Percentiles rank a stretch among this genome's conserved stretches.
phyloP scores from a whole-genome alignment of 1,284 basidiomycete genomes.

The Sparassis latifolia region DNA sequence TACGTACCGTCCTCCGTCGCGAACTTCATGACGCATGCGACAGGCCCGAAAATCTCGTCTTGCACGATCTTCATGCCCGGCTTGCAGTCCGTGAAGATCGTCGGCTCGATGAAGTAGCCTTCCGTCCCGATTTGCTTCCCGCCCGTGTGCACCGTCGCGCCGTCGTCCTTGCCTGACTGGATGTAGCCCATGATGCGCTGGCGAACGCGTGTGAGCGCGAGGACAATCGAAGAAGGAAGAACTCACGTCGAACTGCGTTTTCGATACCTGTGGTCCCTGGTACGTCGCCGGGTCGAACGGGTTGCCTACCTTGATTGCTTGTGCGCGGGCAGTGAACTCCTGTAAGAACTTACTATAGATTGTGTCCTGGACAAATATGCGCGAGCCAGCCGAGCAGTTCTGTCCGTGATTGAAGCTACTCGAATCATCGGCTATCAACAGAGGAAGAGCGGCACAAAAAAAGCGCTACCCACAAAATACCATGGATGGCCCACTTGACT shows the following conservation, averaged over 20 bases:
- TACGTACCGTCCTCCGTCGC: conserved; percentile 39
- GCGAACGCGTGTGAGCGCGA: neutral
- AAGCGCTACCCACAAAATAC: neutral
- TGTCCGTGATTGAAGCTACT: conserved; percentile 76
- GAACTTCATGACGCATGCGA: conserved; percentile 72
- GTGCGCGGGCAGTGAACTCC: conserved; percentile 52
- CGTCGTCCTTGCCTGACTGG: conserved; percentile 74
- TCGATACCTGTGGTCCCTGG: conserved; percentile 88
- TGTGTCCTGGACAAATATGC: conserved; percentile 81
- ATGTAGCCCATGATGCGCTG: conserved; percentile 87
- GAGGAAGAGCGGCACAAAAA: neutral
- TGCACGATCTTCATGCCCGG: conserved; percentile 81
- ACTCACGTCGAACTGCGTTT: conserved; percentile 57
- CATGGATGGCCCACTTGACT: conserved; percentile 71
- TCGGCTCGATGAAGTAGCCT: conserved; percentile 77
- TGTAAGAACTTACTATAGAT: conserved; percentile 77
- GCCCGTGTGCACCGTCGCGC: conserved; percentile 77
- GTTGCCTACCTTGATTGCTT: conserved; percentile 65
- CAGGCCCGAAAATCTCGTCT: conserved; percentile 92
- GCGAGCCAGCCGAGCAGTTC: conserved; percentile 79
- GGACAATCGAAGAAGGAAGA: neutral
- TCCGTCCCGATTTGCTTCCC: conserved; percentile 71
- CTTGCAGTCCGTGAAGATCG: conserved; percentile 78
- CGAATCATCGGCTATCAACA: neutral
- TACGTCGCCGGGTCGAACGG: conserved; percentile 69